phyloP scores from a whole-genome alignment of 2,329 filamentous ascomycete genomes.

The Claviceps citrina region DNA sequence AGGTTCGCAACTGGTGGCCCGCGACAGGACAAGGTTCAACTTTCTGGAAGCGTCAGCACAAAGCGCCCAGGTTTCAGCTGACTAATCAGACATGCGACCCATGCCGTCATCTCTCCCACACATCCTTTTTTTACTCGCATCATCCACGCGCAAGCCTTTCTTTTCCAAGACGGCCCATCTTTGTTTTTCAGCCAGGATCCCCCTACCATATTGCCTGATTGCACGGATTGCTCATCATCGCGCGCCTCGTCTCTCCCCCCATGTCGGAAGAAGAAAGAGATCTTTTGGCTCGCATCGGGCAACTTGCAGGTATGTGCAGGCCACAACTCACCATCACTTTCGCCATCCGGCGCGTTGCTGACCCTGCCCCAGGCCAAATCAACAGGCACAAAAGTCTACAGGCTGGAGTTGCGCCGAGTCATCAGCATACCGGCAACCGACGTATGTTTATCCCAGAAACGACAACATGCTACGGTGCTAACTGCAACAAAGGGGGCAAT shows the following conservation, averaged over 20 bases:
- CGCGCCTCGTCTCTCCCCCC: not conserved
- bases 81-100: too few species aligned
- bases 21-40: too few species aligned
- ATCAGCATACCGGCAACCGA: constrained; percentile 17
- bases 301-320: constrained; percentile 29
- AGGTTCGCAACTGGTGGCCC: too few species aligned
- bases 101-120: not conserved
- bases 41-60: too few species aligned
- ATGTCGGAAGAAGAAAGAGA: constrained; percentile 38
- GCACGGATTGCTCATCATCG: not conserved
- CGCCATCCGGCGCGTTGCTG: constrained; percentile 8
- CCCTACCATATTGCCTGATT: too few species aligned
- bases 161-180: not conserved
- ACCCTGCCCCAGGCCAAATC: constrained; percentile 50
- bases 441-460: constrained; percentile 17
- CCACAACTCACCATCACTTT: not conserved
- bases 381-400: constrained; percentile 61
- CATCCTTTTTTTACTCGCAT: not conserved
- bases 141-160: not conserved
- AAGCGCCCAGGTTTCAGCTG: too few species aligned
- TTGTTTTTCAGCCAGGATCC: not conserved
- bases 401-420: constrained; percentile 19
- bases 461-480: not conserved
- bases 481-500: constrained; percentile 3
- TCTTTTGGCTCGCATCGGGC: constrained; percentile 37